Evolutionary conservation across 371 early-diverging fungal genomes (phyloP).

Genomic region (Lichtheimia hyalospora): DNA sequence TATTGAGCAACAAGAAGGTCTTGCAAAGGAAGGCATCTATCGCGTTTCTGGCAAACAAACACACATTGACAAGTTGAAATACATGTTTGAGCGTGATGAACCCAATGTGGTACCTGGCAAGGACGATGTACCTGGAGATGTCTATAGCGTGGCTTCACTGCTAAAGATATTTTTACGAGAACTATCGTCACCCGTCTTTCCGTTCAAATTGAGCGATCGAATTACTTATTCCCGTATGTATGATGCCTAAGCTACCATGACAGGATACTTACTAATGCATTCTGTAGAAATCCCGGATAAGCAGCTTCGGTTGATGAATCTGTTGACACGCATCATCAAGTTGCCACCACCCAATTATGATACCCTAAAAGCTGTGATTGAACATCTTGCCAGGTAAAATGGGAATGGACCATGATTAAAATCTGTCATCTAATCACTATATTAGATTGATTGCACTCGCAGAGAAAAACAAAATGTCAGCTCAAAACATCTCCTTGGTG

Average conservation of each 20-base stretch:
- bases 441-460: slow-evolving; percentile 34
- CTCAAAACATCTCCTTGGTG: slow-evolving; percentile 51
- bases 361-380: slow-evolving; percentile 51
- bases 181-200: slow-evolving; percentile 65
- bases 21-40: slow-evolving; percentile 70
- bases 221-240: slow-evolving; percentile 54
- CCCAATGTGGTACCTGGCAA: slow-evolving; percentile 51
- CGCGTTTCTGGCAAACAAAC: slow-evolving; percentile 65
- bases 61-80: slow-evolving; percentile 56
- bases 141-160: slow-evolving; percentile 57
- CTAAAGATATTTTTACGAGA: slow-evolving; percentile 69
- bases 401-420: neutral
- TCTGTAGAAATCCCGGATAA: slow-evolving; percentile 50
- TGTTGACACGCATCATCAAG: slow-evolving; percentile 49
- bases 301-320: slow-evolving; percentile 47
- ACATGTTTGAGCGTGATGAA: slow-evolving; percentile 59
- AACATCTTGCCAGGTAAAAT: slow-evolving; percentile 53
- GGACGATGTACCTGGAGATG: slow-evolving; percentile 54
- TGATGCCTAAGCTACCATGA: neutral
- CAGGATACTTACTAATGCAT: neutral
- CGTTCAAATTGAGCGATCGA: slow-evolving; percentile 57
- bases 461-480: slow-evolving; percentile 62
- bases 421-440: neutral
- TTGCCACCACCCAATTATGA: slow-evolving; percentile 58
- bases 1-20: slow-evolving; percentile 60